phyloP scores from a whole-genome alignment of 306 rosid species.

The Cicer arietinum region DNA sequence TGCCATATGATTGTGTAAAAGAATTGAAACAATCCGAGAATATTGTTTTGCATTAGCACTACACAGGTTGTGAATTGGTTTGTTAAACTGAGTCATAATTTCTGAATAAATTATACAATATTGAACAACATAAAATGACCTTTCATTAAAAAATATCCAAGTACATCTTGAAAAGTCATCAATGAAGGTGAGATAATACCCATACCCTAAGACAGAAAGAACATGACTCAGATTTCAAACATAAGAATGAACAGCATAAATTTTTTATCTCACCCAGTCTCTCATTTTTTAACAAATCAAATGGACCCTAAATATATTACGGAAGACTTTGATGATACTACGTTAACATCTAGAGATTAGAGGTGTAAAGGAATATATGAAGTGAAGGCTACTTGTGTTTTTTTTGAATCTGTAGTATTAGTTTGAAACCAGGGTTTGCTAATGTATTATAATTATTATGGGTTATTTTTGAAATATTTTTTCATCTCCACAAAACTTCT shows the following conservation, averaged over 20 bases:
- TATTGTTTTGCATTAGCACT: too few relatives aligned
- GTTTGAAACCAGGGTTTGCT: neutral
- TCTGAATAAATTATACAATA: too few relatives aligned
- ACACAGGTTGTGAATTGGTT: too few relatives aligned
- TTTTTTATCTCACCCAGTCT: neutral
- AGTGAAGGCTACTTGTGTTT: neutral
- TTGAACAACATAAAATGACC: too few relatives aligned
- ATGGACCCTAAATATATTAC: neutral
- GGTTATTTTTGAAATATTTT: neutral
- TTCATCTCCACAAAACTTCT: neutral
- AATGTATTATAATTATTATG: neutral
- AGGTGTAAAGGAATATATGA: neutral
- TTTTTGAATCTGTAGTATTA: constrained; percentile 12
- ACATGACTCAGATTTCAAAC: neutral
- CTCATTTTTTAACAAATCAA: neutral
- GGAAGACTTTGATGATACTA: neutral
- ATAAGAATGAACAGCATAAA: neutral
- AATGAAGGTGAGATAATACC: too few relatives aligned
- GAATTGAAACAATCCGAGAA: too few relatives aligned
- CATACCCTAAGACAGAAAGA: too few relatives aligned
- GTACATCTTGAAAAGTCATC: too few relatives aligned
- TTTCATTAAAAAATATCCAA: too few relatives aligned
- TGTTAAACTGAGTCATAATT: too few relatives aligned
- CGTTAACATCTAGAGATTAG: neutral
- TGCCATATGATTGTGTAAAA: too few relatives aligned